Evolutionary conservation across 2,329 filamentous ascomycete genomes (phyloP).

Genomic region (Colletotrichum sp.): DNA sequence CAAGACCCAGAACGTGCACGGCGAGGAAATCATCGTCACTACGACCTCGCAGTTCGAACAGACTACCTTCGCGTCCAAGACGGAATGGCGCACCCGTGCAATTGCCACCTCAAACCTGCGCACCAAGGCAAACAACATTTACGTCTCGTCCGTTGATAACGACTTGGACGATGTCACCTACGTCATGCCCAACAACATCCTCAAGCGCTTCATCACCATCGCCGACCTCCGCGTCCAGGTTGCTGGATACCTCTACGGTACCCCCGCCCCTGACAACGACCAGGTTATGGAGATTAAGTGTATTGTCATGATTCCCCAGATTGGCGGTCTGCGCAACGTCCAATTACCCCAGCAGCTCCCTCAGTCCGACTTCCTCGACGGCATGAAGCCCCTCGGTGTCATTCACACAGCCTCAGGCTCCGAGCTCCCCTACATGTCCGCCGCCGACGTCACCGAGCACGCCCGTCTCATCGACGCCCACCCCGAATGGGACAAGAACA

Average conservation of each 20-base stretch:
- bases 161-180: conserved; percentile 92
- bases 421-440: conserved; percentile 95
- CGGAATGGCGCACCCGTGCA: conserved; percentile 95
- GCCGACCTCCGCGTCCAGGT: conserved; percentile 96
- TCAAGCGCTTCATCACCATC: conserved; percentile 98
- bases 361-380: conserved; percentile 87
- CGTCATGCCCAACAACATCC: conserved; percentile 98
- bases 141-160: conserved; percentile 94
- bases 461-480: conserved; percentile 88
- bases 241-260: conserved; percentile 92
- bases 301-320: conserved; percentile 97
- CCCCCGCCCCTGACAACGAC: conserved; percentile 90
- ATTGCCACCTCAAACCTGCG: conserved; percentile 96
- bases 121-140: conserved; percentile 96
- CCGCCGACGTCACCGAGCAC: conserved; percentile 93
- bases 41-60: conserved; percentile 98
- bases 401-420: conserved; percentile 97
- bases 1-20: conserved; percentile 96
- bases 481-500: conserved; percentile 76
- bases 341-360: conserved; percentile 90
- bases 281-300: conserved; percentile 97
- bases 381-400: conserved; percentile 88
- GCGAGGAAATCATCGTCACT: conserved; percentile 97
- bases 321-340: conserved; percentile 90
- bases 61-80: conserved; percentile 97